Percentiles rank a stretch among this genome's conserved stretches.
phyloP scores from a whole-genome alignment of 2,329 filamentous ascomycete species.

The Fusarium sp. region DNA sequence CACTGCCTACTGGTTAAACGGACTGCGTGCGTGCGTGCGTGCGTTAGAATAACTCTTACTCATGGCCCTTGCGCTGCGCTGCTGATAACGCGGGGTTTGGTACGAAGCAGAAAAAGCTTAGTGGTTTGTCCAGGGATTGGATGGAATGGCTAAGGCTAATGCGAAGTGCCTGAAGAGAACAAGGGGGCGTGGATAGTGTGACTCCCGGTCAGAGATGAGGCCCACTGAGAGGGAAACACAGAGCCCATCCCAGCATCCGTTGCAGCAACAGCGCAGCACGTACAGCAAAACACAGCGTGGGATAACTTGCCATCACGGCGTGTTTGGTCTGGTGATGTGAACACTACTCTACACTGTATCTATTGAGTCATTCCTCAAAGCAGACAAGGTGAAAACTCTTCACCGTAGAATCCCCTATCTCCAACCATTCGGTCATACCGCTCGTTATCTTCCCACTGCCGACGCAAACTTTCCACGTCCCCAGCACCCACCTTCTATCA shows the following conservation, averaged over 20 bases:
- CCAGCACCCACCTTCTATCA: constrained; percentile 17
- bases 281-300: background rate
- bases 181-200: constrained; percentile 14
- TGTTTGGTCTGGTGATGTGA: background rate
- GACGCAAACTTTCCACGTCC: background rate
- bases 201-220: constrained; percentile 11
- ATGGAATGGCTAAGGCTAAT: background rate
- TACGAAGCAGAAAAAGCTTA: background rate
- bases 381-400: background rate
- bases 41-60: background rate
- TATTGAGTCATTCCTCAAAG: background rate
- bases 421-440: background rate
- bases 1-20: constrained; percentile 22
- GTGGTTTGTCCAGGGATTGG: background rate
- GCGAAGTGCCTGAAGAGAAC: constrained; percentile 3
- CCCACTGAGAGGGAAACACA: constrained; percentile 7
- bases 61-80: background rate
- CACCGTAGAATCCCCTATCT: constrained; percentile 21
- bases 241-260: background rate
- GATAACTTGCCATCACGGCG: background rate
- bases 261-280: background rate
- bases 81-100: constrained; percentile 34
- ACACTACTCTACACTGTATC: background rate
- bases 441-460: background rate
- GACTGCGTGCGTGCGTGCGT: background rate